Conservation (phyloP, 2,329 filamentous ascomycete species). For the Colletotrichum magnum region DNA sequence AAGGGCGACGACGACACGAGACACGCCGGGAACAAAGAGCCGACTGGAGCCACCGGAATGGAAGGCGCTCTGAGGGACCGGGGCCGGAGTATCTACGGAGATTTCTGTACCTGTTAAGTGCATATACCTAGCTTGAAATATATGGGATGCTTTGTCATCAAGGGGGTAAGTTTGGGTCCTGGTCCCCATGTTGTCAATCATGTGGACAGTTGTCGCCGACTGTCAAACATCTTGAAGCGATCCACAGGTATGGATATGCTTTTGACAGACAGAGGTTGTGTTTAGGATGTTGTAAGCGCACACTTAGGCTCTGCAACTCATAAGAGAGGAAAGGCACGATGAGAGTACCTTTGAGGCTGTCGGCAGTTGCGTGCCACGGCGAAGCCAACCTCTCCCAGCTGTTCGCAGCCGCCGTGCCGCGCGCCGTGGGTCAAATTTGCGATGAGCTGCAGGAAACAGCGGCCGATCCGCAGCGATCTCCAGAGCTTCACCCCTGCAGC, state of each 20-base stretch:
- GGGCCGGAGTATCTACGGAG: slow-evolving; percentile 15
- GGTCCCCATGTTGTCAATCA: no score
- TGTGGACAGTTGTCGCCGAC: no score
- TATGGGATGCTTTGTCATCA: neutral
- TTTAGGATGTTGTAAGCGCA: neutral
- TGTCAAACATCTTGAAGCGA: no score
- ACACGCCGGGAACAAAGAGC: slow-evolving; percentile 30
- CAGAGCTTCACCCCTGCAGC: slow-evolving; percentile 39
- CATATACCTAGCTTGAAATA: slow-evolving; percentile 14
- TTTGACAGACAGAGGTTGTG: neutral
- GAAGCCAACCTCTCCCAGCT: neutral
- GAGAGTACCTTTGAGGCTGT: neutral
- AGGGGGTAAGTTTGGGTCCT: no score
- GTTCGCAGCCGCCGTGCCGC: slow-evolving; percentile 16
- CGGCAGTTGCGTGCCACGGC: neutral
- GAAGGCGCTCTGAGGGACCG: neutral
- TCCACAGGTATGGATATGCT: neutral
- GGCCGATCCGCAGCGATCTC: slow-evolving; percentile 33
- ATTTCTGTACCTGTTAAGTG: slow-evolving; percentile 1
- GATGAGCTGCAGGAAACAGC: slow-evolving; percentile 25
- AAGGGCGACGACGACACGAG: slow-evolving; percentile 36
- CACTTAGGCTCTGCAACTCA: neutral
- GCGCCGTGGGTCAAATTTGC: slow-evolving; percentile 19
- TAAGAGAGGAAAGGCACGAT: slow-evolving; percentile 4
- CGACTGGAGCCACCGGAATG: slow-evolving; percentile 19